phyloP scores from a whole-genome alignment of 495 filamentous ascomycete species.

The Bacidia rubella region DNA sequence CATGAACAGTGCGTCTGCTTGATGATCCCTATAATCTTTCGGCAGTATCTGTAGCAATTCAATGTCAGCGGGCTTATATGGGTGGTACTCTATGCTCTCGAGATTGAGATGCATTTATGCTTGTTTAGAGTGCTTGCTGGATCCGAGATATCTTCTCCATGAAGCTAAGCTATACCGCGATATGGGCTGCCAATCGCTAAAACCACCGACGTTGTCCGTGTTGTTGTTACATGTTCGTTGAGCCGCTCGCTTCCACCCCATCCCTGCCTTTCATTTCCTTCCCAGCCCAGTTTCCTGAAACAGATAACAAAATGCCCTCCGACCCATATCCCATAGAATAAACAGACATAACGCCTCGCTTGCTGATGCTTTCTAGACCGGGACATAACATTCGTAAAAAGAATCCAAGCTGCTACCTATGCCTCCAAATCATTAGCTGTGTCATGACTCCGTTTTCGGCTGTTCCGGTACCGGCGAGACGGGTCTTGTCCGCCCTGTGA shows the following conservation, averaged over 20 bases:
- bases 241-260: background rate
- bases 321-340: too few species aligned
- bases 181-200: background rate
- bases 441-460: conserved; percentile 7
- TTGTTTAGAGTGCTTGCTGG: too few species aligned
- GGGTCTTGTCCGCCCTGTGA: background rate
- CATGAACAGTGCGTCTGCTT: background rate
- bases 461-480: conserved; percentile 4
- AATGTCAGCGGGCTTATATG: too few species aligned
- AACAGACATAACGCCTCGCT: conserved; percentile 11
- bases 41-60: too few species aligned
- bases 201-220: background rate
- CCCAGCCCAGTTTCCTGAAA: background rate
- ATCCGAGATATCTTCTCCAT: background rate
- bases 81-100: too few species aligned
- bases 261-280: too few species aligned
- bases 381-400: conserved; percentile 12
- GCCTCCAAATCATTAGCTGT: background rate
- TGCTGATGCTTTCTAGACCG: conserved; percentile 3
- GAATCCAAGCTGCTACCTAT: background rate
- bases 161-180: background rate
- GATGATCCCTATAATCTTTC: too few species aligned
- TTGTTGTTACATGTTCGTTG: background rate
- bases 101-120: too few species aligned
- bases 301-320: too few species aligned